These are phyloP conservation scores for Lathyrus sativus DNA, from an alignment of 306 rosid genomes.

Conservation along the genomic window DNA sequence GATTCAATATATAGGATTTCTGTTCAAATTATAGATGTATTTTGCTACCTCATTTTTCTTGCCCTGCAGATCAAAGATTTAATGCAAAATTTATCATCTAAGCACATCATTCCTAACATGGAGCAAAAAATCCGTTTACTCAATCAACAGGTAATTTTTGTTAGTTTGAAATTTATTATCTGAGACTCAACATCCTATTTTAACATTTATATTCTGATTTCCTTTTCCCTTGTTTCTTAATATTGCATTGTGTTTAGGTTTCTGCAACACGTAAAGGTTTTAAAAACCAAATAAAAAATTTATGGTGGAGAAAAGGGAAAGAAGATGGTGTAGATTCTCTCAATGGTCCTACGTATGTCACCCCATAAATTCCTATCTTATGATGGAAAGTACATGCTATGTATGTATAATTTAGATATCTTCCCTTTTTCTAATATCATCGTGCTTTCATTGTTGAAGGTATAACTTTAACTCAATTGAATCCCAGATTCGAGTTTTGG, in stretches of 20 bases:
- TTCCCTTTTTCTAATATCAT: constrained; percentile 42
- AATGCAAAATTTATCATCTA: constrained; percentile 86
- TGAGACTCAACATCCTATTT: constrained; percentile 26
- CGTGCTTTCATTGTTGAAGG: constrained; percentile 61
- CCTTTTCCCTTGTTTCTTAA: constrained; percentile 32
- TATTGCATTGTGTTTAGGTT: constrained; percentile 56
- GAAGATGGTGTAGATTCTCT: constrained; percentile 78
- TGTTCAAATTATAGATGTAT: constrained; percentile 43
- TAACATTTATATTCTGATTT: constrained; percentile 30
- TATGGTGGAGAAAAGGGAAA: constrained; percentile 99
- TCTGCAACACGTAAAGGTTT: constrained; percentile 93
- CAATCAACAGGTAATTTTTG: constrained; percentile 77
- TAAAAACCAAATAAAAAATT: constrained; percentile 87
- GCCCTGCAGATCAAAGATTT: constrained; percentile 74
- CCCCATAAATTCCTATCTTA: constrained; percentile 31
- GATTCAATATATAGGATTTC: constrained; percentile 28
- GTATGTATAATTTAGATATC: constrained; percentile 28
- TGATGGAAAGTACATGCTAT: constrained; percentile 36
- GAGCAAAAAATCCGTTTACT: constrained; percentile 89
- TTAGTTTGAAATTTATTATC: constrained; percentile 28
- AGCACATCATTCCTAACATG: constrained; percentile 90
- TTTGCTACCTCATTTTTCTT: constrained; percentile 47
- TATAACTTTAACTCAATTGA: constrained; percentile 87
- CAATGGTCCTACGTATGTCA: constrained; percentile 72
- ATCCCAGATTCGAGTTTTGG: constrained; percentile 95